Evolutionary conservation across 1,284 basidiomycete species (phyloP).

Genomic region (Polyporus tsugae): DNA sequence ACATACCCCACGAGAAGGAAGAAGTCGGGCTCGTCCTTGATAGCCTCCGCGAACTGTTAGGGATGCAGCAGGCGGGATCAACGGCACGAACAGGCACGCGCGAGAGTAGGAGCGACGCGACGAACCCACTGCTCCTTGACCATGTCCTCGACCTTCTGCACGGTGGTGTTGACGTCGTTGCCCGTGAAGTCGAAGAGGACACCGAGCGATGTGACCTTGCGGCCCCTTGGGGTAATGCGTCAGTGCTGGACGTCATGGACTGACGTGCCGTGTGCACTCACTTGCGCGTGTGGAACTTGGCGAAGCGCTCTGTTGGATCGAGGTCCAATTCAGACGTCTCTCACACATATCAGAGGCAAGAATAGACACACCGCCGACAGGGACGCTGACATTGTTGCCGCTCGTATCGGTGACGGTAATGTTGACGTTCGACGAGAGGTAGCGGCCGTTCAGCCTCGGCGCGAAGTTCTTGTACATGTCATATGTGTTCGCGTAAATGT

Average conservation of each 20-base stretch:
- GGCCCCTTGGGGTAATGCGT: constrained; percentile 53
- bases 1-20: constrained; percentile 77
- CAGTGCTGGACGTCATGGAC: neutral
- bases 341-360: neutral
- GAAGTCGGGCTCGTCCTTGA: constrained; percentile 82
- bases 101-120: neutral
- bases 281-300: constrained; percentile 75
- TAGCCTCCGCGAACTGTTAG: constrained; percentile 76
- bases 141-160: constrained; percentile 78
- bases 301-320: constrained; percentile 58
- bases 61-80: neutral
- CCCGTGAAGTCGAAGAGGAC: constrained; percentile 81
- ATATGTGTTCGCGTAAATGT: constrained; percentile 77
- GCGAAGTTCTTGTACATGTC: constrained; percentile 86
- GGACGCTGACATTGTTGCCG: constrained; percentile 59
- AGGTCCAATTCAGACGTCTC: neutral
- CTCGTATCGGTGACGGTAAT: constrained; percentile 72
- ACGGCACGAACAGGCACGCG: neutral
- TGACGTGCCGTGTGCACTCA: neutral
- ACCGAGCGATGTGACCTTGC: constrained; percentile 80
- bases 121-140: constrained; percentile 77
- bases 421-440: constrained; percentile 86
- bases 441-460: constrained; percentile 76
- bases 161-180: constrained; percentile 72
- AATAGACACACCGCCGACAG: constrained; percentile 64